Evolutionary conservation across 2,329 filamentous ascomycete species (phyloP).

Genomic region (Dactylonectria estremocensis): DNA sequence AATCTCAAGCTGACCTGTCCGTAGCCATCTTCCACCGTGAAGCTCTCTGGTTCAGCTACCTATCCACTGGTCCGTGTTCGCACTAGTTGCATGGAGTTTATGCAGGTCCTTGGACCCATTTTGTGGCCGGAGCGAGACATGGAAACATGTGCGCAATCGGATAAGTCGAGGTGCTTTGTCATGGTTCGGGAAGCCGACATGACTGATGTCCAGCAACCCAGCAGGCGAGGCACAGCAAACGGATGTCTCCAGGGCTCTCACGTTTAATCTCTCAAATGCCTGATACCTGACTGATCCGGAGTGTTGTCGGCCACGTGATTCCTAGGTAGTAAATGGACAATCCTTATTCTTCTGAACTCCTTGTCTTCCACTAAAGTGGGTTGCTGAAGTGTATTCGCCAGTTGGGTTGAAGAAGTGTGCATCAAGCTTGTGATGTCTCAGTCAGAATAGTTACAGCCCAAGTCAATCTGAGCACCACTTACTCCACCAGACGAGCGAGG

Average conservation of each 20-base stretch:
- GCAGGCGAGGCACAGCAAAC: background rate
- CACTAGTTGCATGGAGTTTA: slow-evolving; percentile 26
- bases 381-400: background rate
- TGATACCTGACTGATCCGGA: background rate
- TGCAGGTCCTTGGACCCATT: slow-evolving; percentile 25
- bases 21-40: background rate
- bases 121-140: slow-evolving; percentile 16
- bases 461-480: too few relatives aligned
- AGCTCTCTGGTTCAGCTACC: background rate
- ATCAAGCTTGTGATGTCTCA: too few relatives aligned
- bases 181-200: background rate
- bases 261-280: background rate
- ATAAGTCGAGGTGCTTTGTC: too few relatives aligned
- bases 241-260: background rate
- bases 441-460: too few relatives aligned
- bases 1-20: background rate
- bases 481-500: too few relatives aligned
- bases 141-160: slow-evolving; percentile 2
- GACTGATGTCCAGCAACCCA: background rate
- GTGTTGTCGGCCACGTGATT: background rate
- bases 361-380: background rate
- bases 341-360: background rate
- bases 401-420: too few relatives aligned
- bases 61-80: background rate
- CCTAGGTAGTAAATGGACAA: background rate